These are phyloP conservation scores for Iodosphaeria phyllophila DNA, from an alignment of 2,329 filamentous ascomycete genomes.

Conservation along the genomic window DNA sequence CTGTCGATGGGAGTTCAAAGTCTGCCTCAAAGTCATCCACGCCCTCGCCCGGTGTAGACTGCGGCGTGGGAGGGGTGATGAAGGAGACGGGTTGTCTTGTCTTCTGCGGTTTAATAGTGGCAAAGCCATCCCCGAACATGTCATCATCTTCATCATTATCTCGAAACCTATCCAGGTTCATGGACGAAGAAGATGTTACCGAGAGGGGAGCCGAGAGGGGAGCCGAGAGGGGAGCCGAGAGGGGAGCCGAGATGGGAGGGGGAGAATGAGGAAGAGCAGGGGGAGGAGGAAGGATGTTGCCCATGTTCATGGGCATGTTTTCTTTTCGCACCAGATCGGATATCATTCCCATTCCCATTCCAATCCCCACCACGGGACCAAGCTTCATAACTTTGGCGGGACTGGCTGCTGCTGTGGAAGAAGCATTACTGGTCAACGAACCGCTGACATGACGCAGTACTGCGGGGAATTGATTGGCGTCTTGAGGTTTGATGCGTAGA, in stretches of 20 bases:
- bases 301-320: too few species aligned
- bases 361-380: background rate
- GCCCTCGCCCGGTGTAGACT: slow-evolving; percentile 17
- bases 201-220: too few species aligned
- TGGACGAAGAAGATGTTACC: slow-evolving; percentile 21
- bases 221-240: too few species aligned
- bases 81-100: slow-evolving; percentile 8
- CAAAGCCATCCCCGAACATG: slow-evolving; percentile 42
- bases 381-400: slow-evolving; percentile 19
- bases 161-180: slow-evolving; percentile 44
- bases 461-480: slow-evolving; percentile 45
- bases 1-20: slow-evolving; percentile 50
- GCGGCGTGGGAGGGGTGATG: slow-evolving; percentile 29
- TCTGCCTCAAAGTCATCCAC: slow-evolving; percentile 57
- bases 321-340: too few species aligned
- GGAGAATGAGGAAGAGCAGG: too few species aligned
- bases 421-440: too few species aligned
- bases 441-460: slow-evolving; percentile 47
- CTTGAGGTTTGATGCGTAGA: slow-evolving; percentile 46
- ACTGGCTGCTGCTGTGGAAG: slow-evolving; percentile 32
- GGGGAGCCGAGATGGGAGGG: too few species aligned
- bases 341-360: too few species aligned
- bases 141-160: slow-evolving; percentile 41
- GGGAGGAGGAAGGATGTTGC: too few species aligned
- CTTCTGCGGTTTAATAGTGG: slow-evolving; percentile 52